Evolutionary conservation across 257 asterid species (phyloP).

Genomic region (Verbena officinalis): DNA sequence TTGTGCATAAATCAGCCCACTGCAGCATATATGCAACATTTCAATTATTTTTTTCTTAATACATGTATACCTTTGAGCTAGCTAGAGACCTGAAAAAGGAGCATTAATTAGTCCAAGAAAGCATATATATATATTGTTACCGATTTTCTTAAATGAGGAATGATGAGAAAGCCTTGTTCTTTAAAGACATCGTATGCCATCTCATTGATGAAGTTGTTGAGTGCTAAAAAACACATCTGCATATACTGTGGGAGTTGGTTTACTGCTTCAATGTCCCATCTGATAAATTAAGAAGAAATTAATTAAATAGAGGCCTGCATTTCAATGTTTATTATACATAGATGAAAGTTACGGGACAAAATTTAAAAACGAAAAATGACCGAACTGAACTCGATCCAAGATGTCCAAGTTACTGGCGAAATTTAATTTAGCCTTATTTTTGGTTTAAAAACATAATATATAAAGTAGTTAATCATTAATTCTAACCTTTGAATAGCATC

Average conservation of each 20-base stretch:
- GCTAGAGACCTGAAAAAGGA: no score
- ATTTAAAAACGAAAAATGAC: no score
- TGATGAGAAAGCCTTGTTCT: slow-evolving; percentile 29
- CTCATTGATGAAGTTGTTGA: slow-evolving; percentile 37
- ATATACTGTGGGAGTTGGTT: slow-evolving; percentile 42
- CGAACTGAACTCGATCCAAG: no score
- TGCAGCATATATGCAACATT: no score
- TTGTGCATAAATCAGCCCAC: slow-evolving; percentile 3
- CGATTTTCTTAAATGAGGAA: slow-evolving; percentile 37
- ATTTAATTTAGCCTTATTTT: no score
- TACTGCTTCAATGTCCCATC: slow-evolving; percentile 36
- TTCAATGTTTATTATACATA: no score
- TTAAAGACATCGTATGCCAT: slow-evolving; percentile 35
- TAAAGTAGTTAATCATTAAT: not conserved
- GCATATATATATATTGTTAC: slow-evolving; percentile 18
- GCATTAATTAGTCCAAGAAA: no score
- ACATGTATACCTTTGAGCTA: no score
- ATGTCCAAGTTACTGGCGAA: no score
- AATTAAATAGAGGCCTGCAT: not conserved
- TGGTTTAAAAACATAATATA: no score
- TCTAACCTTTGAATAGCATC: slow-evolving; percentile 35
- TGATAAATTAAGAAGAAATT: not conserved
- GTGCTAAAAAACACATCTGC: slow-evolving; percentile 39
- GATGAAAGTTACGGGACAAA: no score
- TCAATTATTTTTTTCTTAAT: no score